A percentile compares a stretch with the other conserved stretches of the same genome.
Conservation (phyloP, 2,329 filamentous ascomycete species). For the Xylaria sp. region DNA sequence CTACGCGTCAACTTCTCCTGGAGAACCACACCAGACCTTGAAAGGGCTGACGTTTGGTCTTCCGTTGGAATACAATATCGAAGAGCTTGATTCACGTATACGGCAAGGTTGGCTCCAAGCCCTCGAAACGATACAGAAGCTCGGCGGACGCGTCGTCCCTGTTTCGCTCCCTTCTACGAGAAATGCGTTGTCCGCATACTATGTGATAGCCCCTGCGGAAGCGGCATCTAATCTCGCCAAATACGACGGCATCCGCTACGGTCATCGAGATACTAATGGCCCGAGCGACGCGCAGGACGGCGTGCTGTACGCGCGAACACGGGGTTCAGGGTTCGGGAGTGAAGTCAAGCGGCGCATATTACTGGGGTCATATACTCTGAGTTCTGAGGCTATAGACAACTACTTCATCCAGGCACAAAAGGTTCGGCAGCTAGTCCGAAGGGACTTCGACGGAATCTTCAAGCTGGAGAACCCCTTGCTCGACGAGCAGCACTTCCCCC, state of each 20-base stretch:
- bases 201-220: slow-evolving; percentile 92
- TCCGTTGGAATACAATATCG: slow-evolving; percentile 84
- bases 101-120: slow-evolving; percentile 71
- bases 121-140: slow-evolving; percentile 61
- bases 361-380: slow-evolving; percentile 87
- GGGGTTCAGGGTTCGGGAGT: slow-evolving; percentile 76
- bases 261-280: slow-evolving; percentile 57
- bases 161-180: slow-evolving; percentile 84
- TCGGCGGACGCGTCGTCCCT: slow-evolving; percentile 75
- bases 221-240: slow-evolving; percentile 95
- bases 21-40: slow-evolving; percentile 31
- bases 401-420: slow-evolving; percentile 96
- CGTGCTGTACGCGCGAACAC: slow-evolving; percentile 77
- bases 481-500: slow-evolving; percentile 58
- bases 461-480: slow-evolving; percentile 70
- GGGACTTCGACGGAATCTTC: slow-evolving; percentile 86
- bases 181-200: slow-evolving; percentile 89
- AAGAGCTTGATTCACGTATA: slow-evolving; percentile 74
- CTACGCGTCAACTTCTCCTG: slow-evolving; percentile 24
- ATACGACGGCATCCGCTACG: slow-evolving; percentile 96
- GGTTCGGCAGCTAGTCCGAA: slow-evolving; percentile 80
- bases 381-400: slow-evolving; percentile 89
- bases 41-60: slow-evolving; percentile 58
- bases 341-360: slow-evolving; percentile 89
- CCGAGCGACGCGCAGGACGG: slow-evolving; percentile 59